Base-by-base conservation (phyloP, 2,329 filamentous ascomycete genomes). In the Sclerotiophoma versabilis region DNA sequence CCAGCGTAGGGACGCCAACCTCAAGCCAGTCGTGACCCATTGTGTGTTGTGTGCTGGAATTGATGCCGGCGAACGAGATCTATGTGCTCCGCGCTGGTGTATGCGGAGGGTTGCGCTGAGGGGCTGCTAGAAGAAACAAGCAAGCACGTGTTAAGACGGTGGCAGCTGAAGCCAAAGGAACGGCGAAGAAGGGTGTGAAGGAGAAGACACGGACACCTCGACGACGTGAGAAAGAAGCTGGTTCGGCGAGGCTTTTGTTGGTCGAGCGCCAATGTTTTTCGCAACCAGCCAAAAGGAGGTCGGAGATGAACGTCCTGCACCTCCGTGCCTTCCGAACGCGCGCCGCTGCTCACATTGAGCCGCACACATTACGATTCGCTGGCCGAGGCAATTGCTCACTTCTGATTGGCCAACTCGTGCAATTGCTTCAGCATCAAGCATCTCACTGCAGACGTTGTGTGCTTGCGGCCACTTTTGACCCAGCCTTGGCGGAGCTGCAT, bases 1-100 rank as follows among this genome's bases (percentile, higher is more conserved):
- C 93, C 77, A 98, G 83, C 59, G 92, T 92, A 51, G 93, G 93
- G 64, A 87, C 75, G 74, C 80, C 80, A 65, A 73, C 65, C 57
- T 80, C 68, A 55, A 82, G 76, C 78, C 77, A 91, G 83, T 74
- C 79, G 61, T 69, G 78, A 55, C 77, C 78, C 81, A 84, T 84
- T 69, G 57, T 76, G 65, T 51, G 32, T 45, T 33, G 41, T 50
- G 41, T 54, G 39, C 14, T 44, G 26, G 15, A 44, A 22, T 43
- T 15, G 38, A 48, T 17, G 43, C 22, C 9, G 52, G 37, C 14
- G 43, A 33, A 47, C 33, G 42, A 49, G 48, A 36, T 34, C 22
- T 45, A 30, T 36, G 27, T 38, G 22, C 34, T 49, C 33, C 44
- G 41, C 36, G 43, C 15, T 45, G 39, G 26, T 39, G 46, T 41